These are phyloP conservation scores for Xylaria sp. DNA, from an alignment of 2,329 filamentous ascomycete species.

Conservation along the genomic window DNA sequence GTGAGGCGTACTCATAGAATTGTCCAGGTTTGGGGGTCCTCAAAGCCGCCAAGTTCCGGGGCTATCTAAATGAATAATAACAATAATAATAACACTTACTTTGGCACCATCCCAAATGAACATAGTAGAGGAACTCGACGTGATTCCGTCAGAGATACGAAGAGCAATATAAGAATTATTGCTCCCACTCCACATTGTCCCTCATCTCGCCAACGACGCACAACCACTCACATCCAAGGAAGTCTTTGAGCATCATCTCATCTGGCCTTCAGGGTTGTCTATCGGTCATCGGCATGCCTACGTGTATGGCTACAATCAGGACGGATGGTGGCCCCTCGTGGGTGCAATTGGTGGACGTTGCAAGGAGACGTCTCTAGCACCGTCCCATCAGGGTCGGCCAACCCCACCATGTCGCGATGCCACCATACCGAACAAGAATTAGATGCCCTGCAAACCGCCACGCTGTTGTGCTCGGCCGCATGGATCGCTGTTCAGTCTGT, in stretches of 20 bases:
- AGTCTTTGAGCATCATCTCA: slow-evolving; percentile 15
- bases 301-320: slow-evolving; percentile 28
- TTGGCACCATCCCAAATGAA: not conserved
- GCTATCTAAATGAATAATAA: slow-evolving; percentile 20
- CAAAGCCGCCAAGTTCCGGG: not conserved
- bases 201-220: slow-evolving; percentile 3
- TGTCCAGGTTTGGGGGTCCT: not conserved
- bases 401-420: slow-evolving; percentile 45
- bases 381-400: slow-evolving; percentile 28
- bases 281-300: slow-evolving; percentile 20
- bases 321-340: slow-evolving; percentile 36
- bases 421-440: slow-evolving; percentile 46
- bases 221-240: slow-evolving; percentile 15
- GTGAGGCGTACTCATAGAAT: slow-evolving; percentile 7
- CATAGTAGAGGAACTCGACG: not conserved
- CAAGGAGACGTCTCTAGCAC: slow-evolving; percentile 35
- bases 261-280: slow-evolving; percentile 19
- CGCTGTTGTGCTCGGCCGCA: slow-evolving; percentile 38
- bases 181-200: slow-evolving; percentile 29
- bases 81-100: not conserved
- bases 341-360: slow-evolving; percentile 41
- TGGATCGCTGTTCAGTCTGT: slow-evolving; percentile 37
- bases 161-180: slow-evolving; percentile 34
- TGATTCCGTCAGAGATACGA: slow-evolving; percentile 31
- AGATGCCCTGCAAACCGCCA: slow-evolving; percentile 41